Evolutionary conservation across 805 yeast genomes (phyloP).

Genomic region (Candida bentonensis): DNA sequence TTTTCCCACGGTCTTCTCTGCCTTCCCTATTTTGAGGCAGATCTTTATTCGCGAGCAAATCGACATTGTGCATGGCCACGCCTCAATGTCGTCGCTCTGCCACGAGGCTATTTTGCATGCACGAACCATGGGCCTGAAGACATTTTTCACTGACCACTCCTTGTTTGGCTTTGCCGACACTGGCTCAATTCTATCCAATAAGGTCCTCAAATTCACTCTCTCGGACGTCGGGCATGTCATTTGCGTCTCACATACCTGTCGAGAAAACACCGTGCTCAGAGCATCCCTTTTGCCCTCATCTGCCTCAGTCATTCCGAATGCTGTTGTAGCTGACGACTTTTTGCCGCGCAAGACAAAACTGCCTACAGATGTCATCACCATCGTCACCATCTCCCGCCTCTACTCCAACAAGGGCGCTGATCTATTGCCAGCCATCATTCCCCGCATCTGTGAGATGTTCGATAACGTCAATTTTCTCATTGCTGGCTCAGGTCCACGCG

Average conservation of each 20-base stretch:
- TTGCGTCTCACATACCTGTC: constrained; percentile 94
- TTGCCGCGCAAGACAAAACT: constrained; percentile 19
- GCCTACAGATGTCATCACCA: constrained; percentile 39
- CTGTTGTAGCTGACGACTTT: constrained; percentile 81
- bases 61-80: constrained; percentile 91
- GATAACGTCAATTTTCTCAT: constrained; percentile 62
- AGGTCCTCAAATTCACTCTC: constrained; percentile 65
- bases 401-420: constrained; percentile 97
- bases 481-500: constrained; percentile 97
- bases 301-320: constrained; percentile 92
- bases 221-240: constrained; percentile 85
- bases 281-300: constrained; percentile 64
- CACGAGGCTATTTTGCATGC: constrained; percentile 90
- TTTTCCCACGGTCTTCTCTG: constrained; percentile 78
- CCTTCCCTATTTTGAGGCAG: constrained; percentile 74
- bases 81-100: constrained; percentile 71
- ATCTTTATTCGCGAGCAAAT: constrained; percentile 75
- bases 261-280: constrained; percentile 85
- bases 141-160: constrained; percentile 93
- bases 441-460: constrained; percentile 54
- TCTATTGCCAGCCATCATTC: constrained; percentile 68
- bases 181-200: constrained; percentile 73
- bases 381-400: constrained; percentile 80
- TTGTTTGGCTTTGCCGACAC: constrained; percentile 86
- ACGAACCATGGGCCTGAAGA: constrained; percentile 77